Conservation (phyloP, 305 asterid genomes). For the Euphrasia arctica region DNA sequence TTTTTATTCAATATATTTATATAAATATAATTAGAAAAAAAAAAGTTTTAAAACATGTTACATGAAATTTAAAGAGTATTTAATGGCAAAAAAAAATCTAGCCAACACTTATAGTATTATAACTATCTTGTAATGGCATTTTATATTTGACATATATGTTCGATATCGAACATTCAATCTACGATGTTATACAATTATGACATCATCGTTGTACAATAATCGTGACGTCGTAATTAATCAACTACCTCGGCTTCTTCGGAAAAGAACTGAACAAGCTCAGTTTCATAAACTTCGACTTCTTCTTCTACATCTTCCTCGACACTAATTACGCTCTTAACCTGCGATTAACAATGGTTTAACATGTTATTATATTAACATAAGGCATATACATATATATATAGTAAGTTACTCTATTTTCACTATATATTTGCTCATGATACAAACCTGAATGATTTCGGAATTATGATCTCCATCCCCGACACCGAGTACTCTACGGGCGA, state of each 20-base stretch:
- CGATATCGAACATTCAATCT: no score
- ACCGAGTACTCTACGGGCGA: constrained; percentile 22
- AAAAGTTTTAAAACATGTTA: no score
- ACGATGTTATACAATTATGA: no score
- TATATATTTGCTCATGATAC: constrained; percentile 35
- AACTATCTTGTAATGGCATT: no score
- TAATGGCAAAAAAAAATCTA: no score
- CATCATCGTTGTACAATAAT: background rate
- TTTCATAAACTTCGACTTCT: constrained; percentile 46
- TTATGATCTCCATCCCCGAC: constrained; percentile 15
- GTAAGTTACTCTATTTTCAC: constrained; percentile 36
- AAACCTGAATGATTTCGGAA: constrained; percentile 48
- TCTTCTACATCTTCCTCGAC: constrained; percentile 39
- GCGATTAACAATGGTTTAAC: constrained; percentile 2
- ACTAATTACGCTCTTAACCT: constrained; percentile 45
- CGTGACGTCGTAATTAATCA: background rate
- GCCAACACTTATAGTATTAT: no score
- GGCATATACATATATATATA: no score
- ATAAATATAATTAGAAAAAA: background rate
- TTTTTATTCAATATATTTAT: background rate
- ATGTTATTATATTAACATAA: background rate
- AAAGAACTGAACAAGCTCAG: constrained; percentile 61
- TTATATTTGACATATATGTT: no score
- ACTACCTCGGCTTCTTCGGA: constrained; percentile 78
- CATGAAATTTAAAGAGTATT: no score